Base-by-base conservation (phyloP, 2,329 filamentous ascomycete genomes). In the Phialophora expanda region DNA sequence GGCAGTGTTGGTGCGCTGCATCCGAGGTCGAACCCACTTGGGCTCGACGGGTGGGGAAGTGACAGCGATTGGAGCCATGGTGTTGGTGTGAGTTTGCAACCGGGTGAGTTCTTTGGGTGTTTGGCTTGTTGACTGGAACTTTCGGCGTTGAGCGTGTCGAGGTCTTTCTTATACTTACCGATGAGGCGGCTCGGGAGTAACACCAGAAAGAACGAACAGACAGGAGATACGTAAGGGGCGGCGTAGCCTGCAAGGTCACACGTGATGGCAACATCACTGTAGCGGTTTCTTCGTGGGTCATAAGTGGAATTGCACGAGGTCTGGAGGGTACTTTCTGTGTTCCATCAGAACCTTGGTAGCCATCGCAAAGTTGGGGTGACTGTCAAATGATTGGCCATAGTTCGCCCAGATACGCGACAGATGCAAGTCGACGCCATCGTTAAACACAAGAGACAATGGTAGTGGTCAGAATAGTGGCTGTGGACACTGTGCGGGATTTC, bases 21-120 rank as follows among this genome's bases (percentile, higher is more conserved):
- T 17, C 34, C 22, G 22, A 34, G 66, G 66, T 32, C 69, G 62
- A 62, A 57, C 61, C 59, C 59, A 48, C 61, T 73, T 73, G 17
- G 66, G 62, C 64, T 69, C 65, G 57, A 70, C 56, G 0, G 66
- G 57, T 20, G 71, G 70, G 46, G 69, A 66, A 38, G 67, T 68
- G 55, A 71, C 64, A 54, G 71, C 71, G 48, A 70, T 64, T 11
- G 71, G 67, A 57, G 71, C 69, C 71, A 72, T 72, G 54, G 28
- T 70, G 51, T 20, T 26, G 22, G n/a, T 62, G 60, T 7, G 53
- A 22, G 34, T 62, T 38, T 46, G 17, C 20, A 32, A 30, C 24
- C 9, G 28, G 53, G 12, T 32, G 17, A 34, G 9, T 3, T 51
- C 26, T 48, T 41, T 24, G 6, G n/a, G 17, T 50, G 20, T 28